Conservation (phyloP, 805 yeast species). For the Jamesozyma piceae region DNA sequence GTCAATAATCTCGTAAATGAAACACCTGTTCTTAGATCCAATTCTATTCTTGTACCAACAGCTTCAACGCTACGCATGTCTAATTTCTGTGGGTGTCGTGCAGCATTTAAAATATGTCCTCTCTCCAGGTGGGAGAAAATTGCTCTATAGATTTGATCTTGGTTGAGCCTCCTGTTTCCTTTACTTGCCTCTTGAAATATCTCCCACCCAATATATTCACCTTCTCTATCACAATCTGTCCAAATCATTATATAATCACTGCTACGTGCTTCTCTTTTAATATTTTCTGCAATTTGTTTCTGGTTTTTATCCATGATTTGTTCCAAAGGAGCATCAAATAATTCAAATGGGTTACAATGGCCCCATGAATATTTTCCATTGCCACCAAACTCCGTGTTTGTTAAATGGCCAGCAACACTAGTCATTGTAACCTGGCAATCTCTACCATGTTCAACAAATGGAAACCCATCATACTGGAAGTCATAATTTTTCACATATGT, state of each 20-base stretch:
- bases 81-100: constrained; percentile 51
- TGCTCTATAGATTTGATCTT: constrained; percentile 58
- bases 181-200: constrained; percentile 59
- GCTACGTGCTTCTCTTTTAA: constrained; percentile 50
- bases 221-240: constrained; percentile 98
- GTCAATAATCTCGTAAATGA: constrained; percentile 75
- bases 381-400: constrained; percentile 48
- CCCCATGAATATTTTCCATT: constrained; percentile 48
- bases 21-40: constrained; percentile 83
- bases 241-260: constrained; percentile 74
- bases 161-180: constrained; percentile 33
- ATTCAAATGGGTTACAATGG: constrained; percentile 47
- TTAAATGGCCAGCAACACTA: constrained; percentile 81
- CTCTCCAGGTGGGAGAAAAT: constrained; percentile 80
- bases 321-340: constrained; percentile 65
- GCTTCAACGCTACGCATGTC: constrained; percentile 71
- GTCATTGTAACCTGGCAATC: constrained; percentile 81
- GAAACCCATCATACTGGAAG: constrained; percentile 50
- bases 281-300: constrained; percentile 51
- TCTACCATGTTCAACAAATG: constrained; percentile 41
- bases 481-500: constrained; percentile 74
- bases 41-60: constrained; percentile 74
- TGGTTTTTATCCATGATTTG: constrained; percentile 36
- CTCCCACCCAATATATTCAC: constrained; percentile 86
- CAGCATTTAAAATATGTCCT: constrained; percentile 65